Conservation (phyloP, 495 filamentous ascomycete species). For the Penicillium alfredii region DNA sequence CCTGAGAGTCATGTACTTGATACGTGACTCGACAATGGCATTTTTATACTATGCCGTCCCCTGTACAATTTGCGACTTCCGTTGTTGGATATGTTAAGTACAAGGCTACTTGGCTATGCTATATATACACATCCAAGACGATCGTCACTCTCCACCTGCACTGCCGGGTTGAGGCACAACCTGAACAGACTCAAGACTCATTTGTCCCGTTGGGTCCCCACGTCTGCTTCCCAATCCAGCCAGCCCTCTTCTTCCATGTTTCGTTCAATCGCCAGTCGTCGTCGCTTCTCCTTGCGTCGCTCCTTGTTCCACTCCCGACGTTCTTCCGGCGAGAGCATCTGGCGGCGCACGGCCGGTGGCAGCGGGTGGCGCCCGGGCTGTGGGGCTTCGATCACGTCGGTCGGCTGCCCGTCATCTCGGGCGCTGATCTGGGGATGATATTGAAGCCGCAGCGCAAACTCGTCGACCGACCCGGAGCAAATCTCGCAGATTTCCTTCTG, state of each 20-base stretch:
- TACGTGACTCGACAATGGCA: no score
- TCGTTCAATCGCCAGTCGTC: constrained; percentile 13
- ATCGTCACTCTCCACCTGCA: no score
- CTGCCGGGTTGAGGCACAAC: constrained; percentile 12
- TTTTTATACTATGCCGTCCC: no score
- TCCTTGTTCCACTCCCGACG: constrained; percentile 14
- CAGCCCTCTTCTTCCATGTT: constrained; percentile 20
- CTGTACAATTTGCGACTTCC: no score
- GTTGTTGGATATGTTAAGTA: no score
- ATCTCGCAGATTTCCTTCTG: constrained; percentile 25
- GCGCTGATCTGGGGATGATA: constrained; percentile 24
- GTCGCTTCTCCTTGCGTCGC: constrained; percentile 18
- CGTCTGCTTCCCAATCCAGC: constrained; percentile 19
- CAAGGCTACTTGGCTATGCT: no score
- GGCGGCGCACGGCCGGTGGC: constrained; percentile 4
- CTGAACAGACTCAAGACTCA: no score
- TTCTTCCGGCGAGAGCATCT: constrained; percentile 8
- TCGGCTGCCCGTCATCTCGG: no score
- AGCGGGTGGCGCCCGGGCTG: constrained; percentile 4
- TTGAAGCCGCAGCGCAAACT: constrained; percentile 27
- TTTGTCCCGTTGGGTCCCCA: no score
- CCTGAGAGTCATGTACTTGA: no score
- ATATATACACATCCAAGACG: no score
- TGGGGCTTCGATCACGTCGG: no score
- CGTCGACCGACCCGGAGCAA: constrained; percentile 22